Percentiles rank a stretch among this genome's conserved stretches.
phyloP scores from a whole-genome alignment of 345 rosid species.

The Anastatica hierochuntica region DNA sequence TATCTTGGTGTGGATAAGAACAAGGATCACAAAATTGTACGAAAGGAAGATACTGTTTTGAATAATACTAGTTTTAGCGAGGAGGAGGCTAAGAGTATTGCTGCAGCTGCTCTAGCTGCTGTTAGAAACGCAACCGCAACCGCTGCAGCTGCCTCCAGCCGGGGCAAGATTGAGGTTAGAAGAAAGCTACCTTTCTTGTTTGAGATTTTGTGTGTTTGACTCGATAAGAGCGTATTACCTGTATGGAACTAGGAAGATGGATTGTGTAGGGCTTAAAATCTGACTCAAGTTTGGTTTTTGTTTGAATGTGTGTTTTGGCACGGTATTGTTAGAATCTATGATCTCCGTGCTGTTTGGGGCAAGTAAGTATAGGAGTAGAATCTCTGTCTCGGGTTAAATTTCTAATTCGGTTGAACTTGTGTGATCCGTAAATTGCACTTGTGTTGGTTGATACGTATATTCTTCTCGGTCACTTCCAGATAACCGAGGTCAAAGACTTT shows the following conservation, averaged over 20 bases:
- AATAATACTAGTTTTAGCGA: slow-evolving; percentile 26
- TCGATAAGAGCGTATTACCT: too few species aligned
- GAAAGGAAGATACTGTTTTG: slow-evolving; percentile 17
- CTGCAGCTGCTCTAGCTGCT: slow-evolving; percentile 88
- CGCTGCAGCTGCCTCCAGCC: slow-evolving; percentile 45
- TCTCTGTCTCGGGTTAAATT: too few species aligned
- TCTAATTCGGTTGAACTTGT: too few species aligned
- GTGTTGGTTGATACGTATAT: neutral
- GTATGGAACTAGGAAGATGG: too few species aligned
- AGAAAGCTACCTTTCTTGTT: neutral
- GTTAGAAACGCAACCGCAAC: slow-evolving; percentile 70
- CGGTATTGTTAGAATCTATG: neutral
- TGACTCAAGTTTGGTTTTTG: too few species aligned
- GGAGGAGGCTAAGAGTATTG: slow-evolving; percentile 63
- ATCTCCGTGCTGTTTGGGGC: neutral
- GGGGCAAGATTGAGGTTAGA: slow-evolving; percentile 87
- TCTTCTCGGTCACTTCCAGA: slow-evolving; percentile 38
- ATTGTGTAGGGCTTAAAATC: too few species aligned
- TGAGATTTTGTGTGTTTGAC: too few species aligned
- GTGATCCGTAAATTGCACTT: too few species aligned
- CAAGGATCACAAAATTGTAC: neutral
- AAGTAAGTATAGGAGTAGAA: too few species aligned
- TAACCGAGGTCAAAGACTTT: slow-evolving; percentile 71
- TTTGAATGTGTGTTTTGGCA: neutral
- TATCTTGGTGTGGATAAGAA: slow-evolving; percentile 18